These are phyloP conservation scores for Clavispora asparagi DNA, from an alignment of 805 yeast species.

Conservation along the genomic window DNA sequence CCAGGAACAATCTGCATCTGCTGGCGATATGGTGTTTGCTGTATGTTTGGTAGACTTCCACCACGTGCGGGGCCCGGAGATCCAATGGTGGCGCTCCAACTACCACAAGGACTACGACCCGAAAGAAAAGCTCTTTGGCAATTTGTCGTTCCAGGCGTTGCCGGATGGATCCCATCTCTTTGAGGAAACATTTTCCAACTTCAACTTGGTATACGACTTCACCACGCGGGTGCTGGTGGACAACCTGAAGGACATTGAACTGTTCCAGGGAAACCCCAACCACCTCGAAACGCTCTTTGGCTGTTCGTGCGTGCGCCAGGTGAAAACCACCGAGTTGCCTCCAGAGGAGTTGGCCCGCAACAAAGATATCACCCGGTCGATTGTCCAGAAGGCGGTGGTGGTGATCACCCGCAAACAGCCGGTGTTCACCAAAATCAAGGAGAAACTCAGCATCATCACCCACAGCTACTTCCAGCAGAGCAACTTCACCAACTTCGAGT, in stretches of 20 bases:
- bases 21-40: slow-evolving; percentile 58
- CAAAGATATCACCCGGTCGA: slow-evolving; percentile 72
- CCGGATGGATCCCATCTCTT: slow-evolving; percentile 95
- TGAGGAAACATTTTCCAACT: slow-evolving; percentile 89
- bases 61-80: slow-evolving; percentile 88
- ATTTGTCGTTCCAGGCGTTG: slow-evolving; percentile 86
- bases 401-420: slow-evolving; percentile 77
- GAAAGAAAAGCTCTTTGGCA: slow-evolving; percentile 61
- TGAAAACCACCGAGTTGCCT: slow-evolving; percentile 55
- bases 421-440: slow-evolving; percentile 80
- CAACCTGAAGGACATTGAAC: slow-evolving; percentile 29
- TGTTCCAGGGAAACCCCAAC: slow-evolving; percentile 35
- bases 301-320: slow-evolving; percentile 87
- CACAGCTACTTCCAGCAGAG: slow-evolving; percentile 79
- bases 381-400: slow-evolving; percentile 88
- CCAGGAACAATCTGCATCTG: background rate
- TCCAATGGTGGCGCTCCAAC: slow-evolving; percentile 77
- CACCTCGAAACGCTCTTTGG: slow-evolving; percentile 76
- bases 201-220: slow-evolving; percentile 73
- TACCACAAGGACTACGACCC: slow-evolving; percentile 27
- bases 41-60: slow-evolving; percentile 90
- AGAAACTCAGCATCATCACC: slow-evolving; percentile 85
- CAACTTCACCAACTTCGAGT: slow-evolving; percentile 63
- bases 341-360: slow-evolving; percentile 39
- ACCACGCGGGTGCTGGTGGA: slow-evolving; percentile 42